A percentile compares a stretch with the other conserved stretches of the same genome.
These are phyloP conservation scores for Alternaria alternata DNA, from an alignment of 2,329 filamentous ascomycete species.

Conservation along the genomic window DNA sequence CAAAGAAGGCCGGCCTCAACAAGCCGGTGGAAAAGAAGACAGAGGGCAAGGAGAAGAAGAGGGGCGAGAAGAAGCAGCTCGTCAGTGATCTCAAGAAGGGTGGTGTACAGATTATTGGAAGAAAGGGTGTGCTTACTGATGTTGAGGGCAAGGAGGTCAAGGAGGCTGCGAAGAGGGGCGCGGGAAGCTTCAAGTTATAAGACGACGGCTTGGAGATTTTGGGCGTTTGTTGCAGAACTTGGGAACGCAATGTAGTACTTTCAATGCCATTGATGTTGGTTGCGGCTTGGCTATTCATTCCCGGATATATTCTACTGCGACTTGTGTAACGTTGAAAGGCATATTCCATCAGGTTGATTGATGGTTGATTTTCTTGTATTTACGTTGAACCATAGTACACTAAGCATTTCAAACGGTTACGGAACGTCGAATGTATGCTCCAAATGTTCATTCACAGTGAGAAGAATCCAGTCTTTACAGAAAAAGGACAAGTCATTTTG, in stretches of 20 bases:
- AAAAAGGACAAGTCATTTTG: background rate
- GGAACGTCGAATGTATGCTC: background rate
- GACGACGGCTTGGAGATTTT: background rate
- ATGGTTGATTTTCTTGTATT: no score
- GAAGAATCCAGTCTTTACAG: background rate
- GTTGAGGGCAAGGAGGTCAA: slow-evolving; percentile 79
- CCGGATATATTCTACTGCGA: background rate
- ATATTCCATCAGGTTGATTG: no score
- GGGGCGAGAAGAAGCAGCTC: slow-evolving; percentile 64
- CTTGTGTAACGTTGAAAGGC: background rate
- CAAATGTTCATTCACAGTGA: background rate
- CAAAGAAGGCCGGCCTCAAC: slow-evolving; percentile 70
- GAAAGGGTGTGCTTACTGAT: slow-evolving; percentile 84
- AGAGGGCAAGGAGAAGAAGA: slow-evolving; percentile 63
- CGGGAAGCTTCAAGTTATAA: slow-evolving; percentile 47
- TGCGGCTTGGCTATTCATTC: background rate
- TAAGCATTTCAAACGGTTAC: no score
- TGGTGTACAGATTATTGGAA: slow-evolving; percentile 89
- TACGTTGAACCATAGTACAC: no score
- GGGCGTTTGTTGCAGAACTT: background rate
- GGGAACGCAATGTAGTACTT: background rate
- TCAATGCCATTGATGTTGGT: background rate
- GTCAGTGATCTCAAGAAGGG: slow-evolving; percentile 79
- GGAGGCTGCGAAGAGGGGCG: slow-evolving; percentile 38
- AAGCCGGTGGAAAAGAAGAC: slow-evolving; percentile 53